Evolutionary conservation across 306 rosid species (phyloP).

Genomic region (Oxytropis ochrocephala): DNA sequence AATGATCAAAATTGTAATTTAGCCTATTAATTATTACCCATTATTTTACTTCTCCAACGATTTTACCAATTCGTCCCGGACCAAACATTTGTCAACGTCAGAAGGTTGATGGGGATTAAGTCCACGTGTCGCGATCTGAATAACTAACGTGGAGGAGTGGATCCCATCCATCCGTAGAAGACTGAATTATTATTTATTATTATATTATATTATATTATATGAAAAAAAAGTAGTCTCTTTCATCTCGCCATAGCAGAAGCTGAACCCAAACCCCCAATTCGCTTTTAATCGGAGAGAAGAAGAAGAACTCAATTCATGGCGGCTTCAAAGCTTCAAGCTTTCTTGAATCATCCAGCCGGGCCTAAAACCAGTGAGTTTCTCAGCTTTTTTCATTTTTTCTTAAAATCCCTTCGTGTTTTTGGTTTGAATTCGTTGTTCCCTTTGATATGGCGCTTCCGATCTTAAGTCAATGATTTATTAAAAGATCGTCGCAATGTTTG

Average conservation of each 20-base stretch:
- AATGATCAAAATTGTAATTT: too few species aligned
- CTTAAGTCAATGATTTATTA: slow-evolving; percentile 8
- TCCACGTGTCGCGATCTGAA: slow-evolving; percentile 5
- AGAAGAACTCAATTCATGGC: slow-evolving; percentile 47
- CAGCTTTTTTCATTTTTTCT: neutral
- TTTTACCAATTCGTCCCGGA: slow-evolving; percentile 6
- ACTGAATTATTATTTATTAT: too few species aligned
- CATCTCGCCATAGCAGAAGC: neutral
- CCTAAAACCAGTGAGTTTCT: slow-evolving; percentile 88
- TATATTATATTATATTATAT: too few species aligned
- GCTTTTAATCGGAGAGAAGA: slow-evolving; percentile 5
- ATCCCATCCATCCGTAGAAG: neutral
- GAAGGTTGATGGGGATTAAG: neutral
- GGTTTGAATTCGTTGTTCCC: neutral
- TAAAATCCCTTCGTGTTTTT: neutral
- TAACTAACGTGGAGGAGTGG: neutral
- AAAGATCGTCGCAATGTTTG: neutral
- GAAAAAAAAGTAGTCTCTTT: neutral
- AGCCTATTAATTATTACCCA: too few species aligned
- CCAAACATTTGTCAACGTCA: neutral
- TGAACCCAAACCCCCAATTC: neutral
- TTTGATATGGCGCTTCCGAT: neutral
- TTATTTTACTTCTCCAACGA: neutral
- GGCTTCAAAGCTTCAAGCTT: slow-evolving; percentile 79
- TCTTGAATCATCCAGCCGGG: slow-evolving; percentile 97